Conservation (phyloP, 1,284 basidiomycete genomes). For the Pholiota adiposa region DNA sequence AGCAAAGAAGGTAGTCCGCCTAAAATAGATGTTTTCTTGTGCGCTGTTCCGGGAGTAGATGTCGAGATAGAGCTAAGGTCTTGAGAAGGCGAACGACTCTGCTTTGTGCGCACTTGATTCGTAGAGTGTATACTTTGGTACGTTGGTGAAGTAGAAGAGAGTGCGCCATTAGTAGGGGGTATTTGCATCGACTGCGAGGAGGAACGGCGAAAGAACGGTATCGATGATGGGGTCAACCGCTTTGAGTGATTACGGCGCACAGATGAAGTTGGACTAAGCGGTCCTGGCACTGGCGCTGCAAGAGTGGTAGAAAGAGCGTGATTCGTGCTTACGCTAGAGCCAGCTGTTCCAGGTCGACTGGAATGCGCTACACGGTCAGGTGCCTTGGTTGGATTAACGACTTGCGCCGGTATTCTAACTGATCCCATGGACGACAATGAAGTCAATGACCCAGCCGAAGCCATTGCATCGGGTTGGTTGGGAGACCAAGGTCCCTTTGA, state of each 20-base stretch:
- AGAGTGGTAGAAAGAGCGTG: conserved; percentile 51
- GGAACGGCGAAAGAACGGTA: conserved; percentile 94
- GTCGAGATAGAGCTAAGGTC: conserved; percentile 57
- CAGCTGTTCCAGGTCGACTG: conserved; percentile 70
- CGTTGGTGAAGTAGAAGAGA: conserved; percentile 59
- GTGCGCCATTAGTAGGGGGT: conserved; percentile 39
- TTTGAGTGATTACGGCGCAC: conserved; percentile 70
- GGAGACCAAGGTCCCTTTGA: conserved; percentile 64
- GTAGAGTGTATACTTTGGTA: conserved; percentile 45
- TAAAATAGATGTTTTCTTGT: conserved; percentile 79
- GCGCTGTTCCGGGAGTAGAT: conserved; percentile 57
- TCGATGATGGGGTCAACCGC: conserved; percentile 90
- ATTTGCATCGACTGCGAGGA: conserved; percentile 87
- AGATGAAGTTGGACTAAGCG: conserved; percentile 72
- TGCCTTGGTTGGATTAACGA: conserved; percentile 35
- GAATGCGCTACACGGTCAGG: conserved; percentile 54
- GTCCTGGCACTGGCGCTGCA: conserved; percentile 50
- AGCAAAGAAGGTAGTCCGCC: conserved; percentile 78
- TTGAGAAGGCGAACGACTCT: conserved; percentile 53
- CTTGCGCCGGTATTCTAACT: conserved; percentile 46
- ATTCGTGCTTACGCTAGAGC: conserved; percentile 72
- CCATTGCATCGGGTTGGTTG: conserved; percentile 73
- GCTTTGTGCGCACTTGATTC: conserved; percentile 43
- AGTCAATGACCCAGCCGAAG: conserved; percentile 70
- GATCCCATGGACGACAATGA: conserved; percentile 77